These are phyloP conservation scores for Rhynchospora breviuscula DNA, from an alignment of 176 grass and related monocot genomes.

Conservation along the genomic window DNA sequence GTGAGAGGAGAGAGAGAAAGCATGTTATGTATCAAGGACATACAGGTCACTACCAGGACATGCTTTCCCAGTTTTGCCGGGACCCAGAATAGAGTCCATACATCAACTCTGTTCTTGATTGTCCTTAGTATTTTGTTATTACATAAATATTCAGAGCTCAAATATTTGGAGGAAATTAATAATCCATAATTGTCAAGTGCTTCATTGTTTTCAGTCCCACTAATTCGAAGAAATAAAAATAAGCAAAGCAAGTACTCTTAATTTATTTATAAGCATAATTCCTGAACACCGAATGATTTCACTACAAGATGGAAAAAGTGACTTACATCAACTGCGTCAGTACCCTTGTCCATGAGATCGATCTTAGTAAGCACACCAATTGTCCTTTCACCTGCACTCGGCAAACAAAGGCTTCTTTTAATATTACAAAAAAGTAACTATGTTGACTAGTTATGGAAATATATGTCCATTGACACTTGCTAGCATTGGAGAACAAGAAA, in stretches of 20 bases:
- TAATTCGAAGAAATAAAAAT: not conserved
- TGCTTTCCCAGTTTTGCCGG: not conserved
- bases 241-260: not conserved
- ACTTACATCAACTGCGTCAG: constrained; percentile 98
- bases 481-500: not conserved
- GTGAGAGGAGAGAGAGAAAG: constrained; percentile 15
- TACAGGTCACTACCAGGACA: not conserved
- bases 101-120: not conserved
- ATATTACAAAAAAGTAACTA: not conserved
- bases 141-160: not conserved
- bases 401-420: not conserved
- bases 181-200: not conserved
- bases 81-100: not conserved
- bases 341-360: constrained; percentile 99
- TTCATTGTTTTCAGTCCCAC: not conserved
- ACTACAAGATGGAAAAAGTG: not conserved
- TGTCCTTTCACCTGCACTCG: constrained; percentile 80
- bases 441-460: not conserved
- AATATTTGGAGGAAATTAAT: not conserved
- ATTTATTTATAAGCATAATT: not conserved
- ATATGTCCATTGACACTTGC: not conserved
- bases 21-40: not conserved
- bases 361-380: constrained; percentile 99
- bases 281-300: not conserved
- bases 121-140: not conserved